Evolutionary conservation across 116 monocot species (phyloP), one percentile per base, ranked within the genome.

Genomic region (Posidonia oceanica): DNA sequence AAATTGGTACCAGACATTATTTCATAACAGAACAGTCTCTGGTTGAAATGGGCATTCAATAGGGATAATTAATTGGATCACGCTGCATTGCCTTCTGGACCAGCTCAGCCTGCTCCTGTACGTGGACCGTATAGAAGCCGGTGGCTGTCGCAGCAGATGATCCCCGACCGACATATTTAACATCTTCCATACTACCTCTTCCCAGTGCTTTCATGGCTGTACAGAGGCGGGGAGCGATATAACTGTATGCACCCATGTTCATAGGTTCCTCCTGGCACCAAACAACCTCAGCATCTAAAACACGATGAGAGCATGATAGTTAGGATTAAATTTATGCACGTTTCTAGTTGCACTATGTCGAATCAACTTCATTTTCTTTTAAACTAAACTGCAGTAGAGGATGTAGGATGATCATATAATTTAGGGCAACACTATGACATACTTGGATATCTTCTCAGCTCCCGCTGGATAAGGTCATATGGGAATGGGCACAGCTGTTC

Each of bases 191-290:
- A 1, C 74, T 61, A 1, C 86, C 90, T 55, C 88, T 68, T 17
- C 79, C 72, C 0, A 94, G 66, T 14, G 75, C 68, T 70, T 62
- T 83, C 85, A 90, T 88, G 61, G 90, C 83, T 4, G 90, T 88
- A 44, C 44, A 67, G 2, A 94, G 69, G 59, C 96, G 88, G 52
- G 88, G 96, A 7, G 61, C 53, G 12, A 91, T 81, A 71, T 96
- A 96, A 66, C 61, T 75, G 72, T 84, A 94, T 4, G 91, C 85
- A 3, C 94, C 94, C 94, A 94, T 94, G 83, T 94, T 94, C 94
- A 94, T 94, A 3, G 94, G 91, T 58, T 94, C 94, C 76, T 94
- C 94, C 69, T 94, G 94, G 64, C 89, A 91, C 96, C 96, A 96
- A 5, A 86, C 91, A 44, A 96, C 76, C 85, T 96, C 96, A 1